Evolutionary conservation across 768 basidiomycete genomes (phyloP), one percentile per base, ranked within the genome.

Genomic region (Lyophyllum shimeji): DNA sequence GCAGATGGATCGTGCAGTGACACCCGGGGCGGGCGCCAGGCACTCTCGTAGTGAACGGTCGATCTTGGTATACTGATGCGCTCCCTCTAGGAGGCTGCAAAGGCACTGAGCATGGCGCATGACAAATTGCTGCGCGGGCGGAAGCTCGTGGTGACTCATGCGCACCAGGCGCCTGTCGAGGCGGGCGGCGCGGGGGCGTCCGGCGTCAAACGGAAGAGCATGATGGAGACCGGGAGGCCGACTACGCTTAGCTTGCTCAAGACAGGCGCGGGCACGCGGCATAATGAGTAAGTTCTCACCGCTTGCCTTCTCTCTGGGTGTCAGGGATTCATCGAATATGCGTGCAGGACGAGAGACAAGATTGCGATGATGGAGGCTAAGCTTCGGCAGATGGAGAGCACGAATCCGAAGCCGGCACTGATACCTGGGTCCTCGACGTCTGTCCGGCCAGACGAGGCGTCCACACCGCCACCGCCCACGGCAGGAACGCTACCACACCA

Each of bases 351-450:
- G 1, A 75, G 81, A 43, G 86, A 85, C 63, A 97, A 98, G 73
- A 99, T 99, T 62, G 94, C 95, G 7, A 83, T 88, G 65, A 89
- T 98, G 81, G 97, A 99, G 72, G 96, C 96, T 2, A 99, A 99
- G 71, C 77, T 99, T 21, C 82, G 85, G 17, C 84, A 92, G 59
- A 85, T 97, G 82, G 84, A 85, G 63, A 67, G 70, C 47, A 69
- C 70, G 24, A 70, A 71, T 47, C 72, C 70, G 12, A 67, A 63
- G 27, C 62, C 58, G 13, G 23, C 44, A 53, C 29, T 55, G 18
- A 25, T 59, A 44, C 52, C 66, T 9, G 61, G 59, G 17, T 58
- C 59, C 1, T 44, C 58, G 21, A 54, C 13, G 25, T 7, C 45
- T 15, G 15, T 7, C 18, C 24, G 34, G 2, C 34, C 34, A 5